Percentiles rank a stretch among this genome's conserved stretches.
Evolutionary conservation across 768 basidiomycete species (phyloP).

Genomic region (Leccinellum luteum): DNA sequence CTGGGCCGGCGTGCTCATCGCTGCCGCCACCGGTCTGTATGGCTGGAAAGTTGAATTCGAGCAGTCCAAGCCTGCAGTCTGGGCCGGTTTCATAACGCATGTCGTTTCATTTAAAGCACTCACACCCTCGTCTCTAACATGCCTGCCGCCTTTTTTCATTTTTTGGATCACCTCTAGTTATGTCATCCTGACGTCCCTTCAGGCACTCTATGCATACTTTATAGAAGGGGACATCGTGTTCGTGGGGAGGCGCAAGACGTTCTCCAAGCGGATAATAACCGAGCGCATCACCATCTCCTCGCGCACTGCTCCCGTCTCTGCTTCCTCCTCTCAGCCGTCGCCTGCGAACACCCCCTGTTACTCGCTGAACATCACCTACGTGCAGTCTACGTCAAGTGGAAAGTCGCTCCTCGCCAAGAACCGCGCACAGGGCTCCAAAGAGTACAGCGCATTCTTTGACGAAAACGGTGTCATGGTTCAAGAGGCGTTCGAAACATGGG

Average conservation of each 20-base stretch:
- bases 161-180: conserved; percentile 50
- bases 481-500: conserved; percentile 73
- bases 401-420: conserved; percentile 80
- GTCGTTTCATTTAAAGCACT: conserved; percentile 31
- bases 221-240: conserved; percentile 84
- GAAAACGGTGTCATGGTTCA: conserved; percentile 76
- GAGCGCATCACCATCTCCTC: conserved; percentile 83
- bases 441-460: conserved; percentile 79
- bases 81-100: conserved; percentile 74
- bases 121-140: conserved; percentile 4
- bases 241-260: conserved; percentile 85
- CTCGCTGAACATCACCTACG: conserved; percentile 61
- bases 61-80: conserved; percentile 76
- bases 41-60: conserved; percentile 90
- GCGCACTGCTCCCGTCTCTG: conserved; percentile 49
- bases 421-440: conserved; percentile 51
- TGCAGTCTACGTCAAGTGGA: conserved; percentile 79
- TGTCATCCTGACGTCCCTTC: conserved; percentile 63
- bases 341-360: conserved; percentile 62
- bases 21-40: conserved; percentile 78
- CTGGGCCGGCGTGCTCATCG: conserved; percentile 82
- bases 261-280: conserved; percentile 90
- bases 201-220: conserved; percentile 83
- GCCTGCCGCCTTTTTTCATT: not conserved
- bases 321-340: conserved; percentile 10